Conservation (phyloP, 176 grass and related monocot genomes). For the Hyparrhenia diplandra region DNA sequence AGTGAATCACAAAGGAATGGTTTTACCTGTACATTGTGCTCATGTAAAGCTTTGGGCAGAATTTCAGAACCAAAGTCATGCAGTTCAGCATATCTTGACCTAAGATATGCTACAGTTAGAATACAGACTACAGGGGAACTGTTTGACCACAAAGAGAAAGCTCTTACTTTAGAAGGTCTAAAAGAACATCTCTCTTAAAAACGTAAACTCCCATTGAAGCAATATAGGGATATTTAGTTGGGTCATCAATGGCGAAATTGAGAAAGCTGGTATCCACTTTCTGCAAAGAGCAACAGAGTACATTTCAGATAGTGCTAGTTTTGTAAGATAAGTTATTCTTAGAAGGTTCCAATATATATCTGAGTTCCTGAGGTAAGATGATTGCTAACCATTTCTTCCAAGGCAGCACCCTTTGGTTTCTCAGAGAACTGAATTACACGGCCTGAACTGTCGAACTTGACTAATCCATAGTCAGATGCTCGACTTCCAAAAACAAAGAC, state of each 20-base stretch:
- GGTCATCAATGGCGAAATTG: conserved; percentile 29
- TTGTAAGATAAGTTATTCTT: neutral
- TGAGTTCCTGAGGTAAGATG: neutral
- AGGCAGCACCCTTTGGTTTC: conserved; percentile 58
- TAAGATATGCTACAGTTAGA: conserved; percentile 31
- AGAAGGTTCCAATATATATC: neutral
- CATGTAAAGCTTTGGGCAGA: conserved; percentile 62
- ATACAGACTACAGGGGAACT: conserved; percentile 33
- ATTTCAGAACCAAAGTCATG: conserved; percentile 84
- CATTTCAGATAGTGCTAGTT: conserved; percentile 1
- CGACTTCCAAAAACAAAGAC: conserved; percentile 35
- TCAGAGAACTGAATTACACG: conserved; percentile 67
- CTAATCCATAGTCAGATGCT: conserved; percentile 69
- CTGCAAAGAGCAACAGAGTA: conserved; percentile 32
- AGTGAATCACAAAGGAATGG: neutral
- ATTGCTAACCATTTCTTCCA: conserved; percentile 68
- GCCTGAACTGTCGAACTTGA: conserved; percentile 66
- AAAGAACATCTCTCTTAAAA: conserved; percentile 60
- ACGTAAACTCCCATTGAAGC: conserved; percentile 86
- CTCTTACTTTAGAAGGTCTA: conserved; percentile 63
- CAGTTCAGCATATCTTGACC: conserved; percentile 53
- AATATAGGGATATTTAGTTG: conserved; percentile 52
- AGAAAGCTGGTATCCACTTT: conserved; percentile 50
- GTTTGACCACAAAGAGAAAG: conserved; percentile 29
- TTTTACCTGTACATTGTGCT: conserved; percentile 61